These are phyloP conservation scores for Hericium alpestre DNA, from an alignment of 768 basidiomycete genomes.

Conservation along the genomic window DNA sequence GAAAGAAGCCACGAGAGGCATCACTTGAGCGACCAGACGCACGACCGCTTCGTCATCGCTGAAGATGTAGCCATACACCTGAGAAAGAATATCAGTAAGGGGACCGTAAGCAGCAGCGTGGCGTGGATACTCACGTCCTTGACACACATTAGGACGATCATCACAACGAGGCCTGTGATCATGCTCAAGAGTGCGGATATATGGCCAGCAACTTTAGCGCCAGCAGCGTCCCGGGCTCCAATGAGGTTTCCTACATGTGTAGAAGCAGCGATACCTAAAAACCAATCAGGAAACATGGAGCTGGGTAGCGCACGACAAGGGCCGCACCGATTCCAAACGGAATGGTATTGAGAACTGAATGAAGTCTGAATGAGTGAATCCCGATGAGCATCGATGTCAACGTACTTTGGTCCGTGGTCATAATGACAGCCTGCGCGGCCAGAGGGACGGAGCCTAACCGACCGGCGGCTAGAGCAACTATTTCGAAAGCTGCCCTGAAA, in stretches of 20 bases:
- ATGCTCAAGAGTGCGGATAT: constrained; percentile 57
- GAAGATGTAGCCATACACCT: constrained; percentile 61
- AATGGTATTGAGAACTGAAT: constrained; percentile 55
- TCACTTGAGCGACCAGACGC: constrained; percentile 34
- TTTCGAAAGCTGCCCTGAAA: constrained; percentile 69
- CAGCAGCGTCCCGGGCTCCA: constrained; percentile 40
- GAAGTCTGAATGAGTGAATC: not conserved
- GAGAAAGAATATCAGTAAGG: not conserved
- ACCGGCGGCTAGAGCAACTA: constrained; percentile 70
- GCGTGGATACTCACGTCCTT: constrained; percentile 37
- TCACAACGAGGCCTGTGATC: constrained; percentile 44
- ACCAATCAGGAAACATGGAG: not conserved
- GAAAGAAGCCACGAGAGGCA: constrained; percentile 47
- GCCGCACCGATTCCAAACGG: constrained; percentile 57
- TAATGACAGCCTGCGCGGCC: constrained; percentile 69
- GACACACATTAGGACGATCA: constrained; percentile 43
- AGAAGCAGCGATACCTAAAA: constrained; percentile 54
- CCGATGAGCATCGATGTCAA: not conserved
- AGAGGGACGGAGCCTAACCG: constrained; percentile 55
- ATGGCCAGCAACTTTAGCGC: constrained; percentile 50
- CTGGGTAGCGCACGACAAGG: not conserved
- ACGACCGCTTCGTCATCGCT: constrained; percentile 53
- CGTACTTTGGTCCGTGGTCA: constrained; percentile 70
- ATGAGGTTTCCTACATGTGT: constrained; percentile 66
- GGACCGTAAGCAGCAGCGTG: not conserved